Base-by-base conservation (phyloP, 2,329 filamentous ascomycete species). In the Colletotrichum melonis region DNA sequence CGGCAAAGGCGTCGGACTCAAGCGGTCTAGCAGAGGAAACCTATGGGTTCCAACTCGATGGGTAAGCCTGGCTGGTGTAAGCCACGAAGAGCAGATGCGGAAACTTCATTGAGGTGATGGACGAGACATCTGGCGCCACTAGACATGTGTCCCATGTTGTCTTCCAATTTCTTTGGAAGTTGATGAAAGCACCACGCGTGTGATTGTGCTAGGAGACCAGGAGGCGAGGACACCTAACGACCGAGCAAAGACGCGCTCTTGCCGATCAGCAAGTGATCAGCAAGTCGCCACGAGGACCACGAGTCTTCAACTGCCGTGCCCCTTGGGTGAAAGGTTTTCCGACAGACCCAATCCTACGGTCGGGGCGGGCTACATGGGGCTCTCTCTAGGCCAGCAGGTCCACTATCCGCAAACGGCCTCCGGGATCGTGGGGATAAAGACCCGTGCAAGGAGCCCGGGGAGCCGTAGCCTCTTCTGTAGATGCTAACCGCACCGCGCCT, bases 61-160 rank as follows among this genome's bases (percentile, higher is more conserved):
- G 56, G 28, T 57, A 14, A 30, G 67, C 22, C 60, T 54, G 14
- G 46, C 19, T 14, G n/a, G 24, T 22, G 49, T 14, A 71, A 70
- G 60, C 57, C 60, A 65, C 67, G 57, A 49, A 62, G 46, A 56
- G 56, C 67, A 65, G 56, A 66, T 57, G 62, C 62, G 60, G 60
- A 62, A 38, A 22, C 26, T 38, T 24, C 67, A 62, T 66, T 42
- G 56, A 55, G 24, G n/a, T 6, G 5, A 11, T n/a, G 28, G 2
- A 30, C 55, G 35, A 49, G 24, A 30, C 12, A 46, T n/a, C 22
- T 3, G 16, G 14, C 52, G 46, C 67, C 67, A 62, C 38, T n/a
- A 22, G 60, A 30, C 55, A 11, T 19, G 42, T 56, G 46, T 28
- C n/a, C 14, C 9, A 16, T 16, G 19, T 26, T 8, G 30, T 49